Evolutionary conservation across 169 alveolate genomes (phyloP).

Genomic region (Plasmodium cynomolgi): DNA sequence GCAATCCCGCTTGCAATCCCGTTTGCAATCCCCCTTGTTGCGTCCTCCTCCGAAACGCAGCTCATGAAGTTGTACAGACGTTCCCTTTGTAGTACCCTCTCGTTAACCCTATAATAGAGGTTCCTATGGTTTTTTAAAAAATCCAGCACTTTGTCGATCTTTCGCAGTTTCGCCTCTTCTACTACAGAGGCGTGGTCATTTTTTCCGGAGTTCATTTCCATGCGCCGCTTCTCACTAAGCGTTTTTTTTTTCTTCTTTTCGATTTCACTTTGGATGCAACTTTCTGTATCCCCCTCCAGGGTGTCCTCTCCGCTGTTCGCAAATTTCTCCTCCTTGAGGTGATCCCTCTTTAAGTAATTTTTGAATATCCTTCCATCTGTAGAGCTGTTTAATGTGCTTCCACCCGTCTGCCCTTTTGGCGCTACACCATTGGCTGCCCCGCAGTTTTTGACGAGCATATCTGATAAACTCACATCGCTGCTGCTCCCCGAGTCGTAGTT

Average conservation of each 20-base stretch:
- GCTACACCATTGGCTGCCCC: background rate
- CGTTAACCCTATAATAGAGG: background rate
- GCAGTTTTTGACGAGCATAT: background rate
- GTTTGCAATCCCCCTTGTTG: background rate
- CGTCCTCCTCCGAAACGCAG: background rate
- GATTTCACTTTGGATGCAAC: background rate
- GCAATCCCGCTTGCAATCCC: background rate
- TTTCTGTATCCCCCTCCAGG: background rate
- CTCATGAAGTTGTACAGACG: background rate
- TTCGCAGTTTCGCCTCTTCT: slow-evolving; percentile 12
- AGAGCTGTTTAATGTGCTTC: background rate
- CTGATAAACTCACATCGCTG: slow-evolving; percentile 17
- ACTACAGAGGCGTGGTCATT: background rate
- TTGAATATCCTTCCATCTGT: background rate
- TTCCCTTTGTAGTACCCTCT: slow-evolving; percentile 15
- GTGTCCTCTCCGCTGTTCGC: background rate
- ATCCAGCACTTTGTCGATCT: slow-evolving; percentile 13
- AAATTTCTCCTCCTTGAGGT: background rate
- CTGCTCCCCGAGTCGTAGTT: slow-evolving; percentile 14
- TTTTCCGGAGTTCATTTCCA: background rate
- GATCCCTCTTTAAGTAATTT: background rate
- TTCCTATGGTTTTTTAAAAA: slow-evolving; percentile 15
- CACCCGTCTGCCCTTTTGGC: background rate
- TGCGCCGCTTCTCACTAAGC: background rate
- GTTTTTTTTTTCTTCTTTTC: background rate